Base-by-base conservation (phyloP, 176 grass and related monocot species). In the Tuctoria greenei region DNA sequence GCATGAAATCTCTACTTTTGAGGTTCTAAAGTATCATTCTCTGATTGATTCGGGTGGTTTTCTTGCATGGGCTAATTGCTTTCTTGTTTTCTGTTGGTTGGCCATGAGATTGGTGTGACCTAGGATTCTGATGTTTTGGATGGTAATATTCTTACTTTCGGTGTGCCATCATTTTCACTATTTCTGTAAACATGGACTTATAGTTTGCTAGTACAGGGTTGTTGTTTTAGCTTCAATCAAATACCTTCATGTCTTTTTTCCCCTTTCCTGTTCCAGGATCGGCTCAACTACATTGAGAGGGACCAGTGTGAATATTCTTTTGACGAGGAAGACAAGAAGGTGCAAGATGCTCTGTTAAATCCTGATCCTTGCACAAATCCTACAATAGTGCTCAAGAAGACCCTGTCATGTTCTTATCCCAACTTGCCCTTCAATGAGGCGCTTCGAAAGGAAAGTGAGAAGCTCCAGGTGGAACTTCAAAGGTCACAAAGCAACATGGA, bases 271-370 rank as follows among this genome's bases (percentile, higher is more conserved):
- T 62, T 70, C 64, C 82, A 99, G 95, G 95, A 99, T 43, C 74
- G 89, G 36, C 77, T 99, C 14, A 87, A 99, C 26, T 90, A 90
- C 45, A 99, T 99, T 58, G 91, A 92, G 61, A 95, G 74, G 85
- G 95, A 99, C 76, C 91, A 95, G 66, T 85, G 91, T 27, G 95
- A 99, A 79, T 99, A 99, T 75, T 92, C 89, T 74, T 89, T 99
- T 61, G 95, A 99, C 8, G 91, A 99, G 77, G 95, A 99, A 76
- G 95, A 99, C 59, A 95, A 91, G 82, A 88, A 95, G 77, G 91
- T 88, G 44, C 95, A 99, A 72, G 82, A 92, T 54, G 89, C 81
- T 60, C 62, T 99, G 41, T 80, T 99, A 64, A 89, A 99, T 77
- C 85, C 84, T 57, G 91, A 99, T 38, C 76, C 84, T 55, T 67